Base-by-base conservation (phyloP, 257 asterid species). In the Marsdenia floribunda region DNA sequence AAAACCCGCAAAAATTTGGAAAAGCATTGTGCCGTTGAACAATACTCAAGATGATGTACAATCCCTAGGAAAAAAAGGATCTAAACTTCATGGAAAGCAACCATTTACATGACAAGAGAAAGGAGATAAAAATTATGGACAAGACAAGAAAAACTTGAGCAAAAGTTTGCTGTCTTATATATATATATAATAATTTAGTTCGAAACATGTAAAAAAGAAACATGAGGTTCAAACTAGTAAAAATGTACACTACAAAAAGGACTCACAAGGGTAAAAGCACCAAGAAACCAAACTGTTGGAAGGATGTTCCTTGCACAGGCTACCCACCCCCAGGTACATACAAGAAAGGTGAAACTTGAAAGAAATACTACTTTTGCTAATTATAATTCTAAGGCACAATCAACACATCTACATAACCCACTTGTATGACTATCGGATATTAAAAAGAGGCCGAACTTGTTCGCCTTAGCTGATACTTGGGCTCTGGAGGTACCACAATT, bases 381-480 rank as follows among this genome's bases (percentile, higher is more conserved):
- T 64, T 64, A 29, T 65, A 38, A 65, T 37, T 65, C 70, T 65
- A 64, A 65, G 2, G 50, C 70, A 65, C n/a, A 18, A 44, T 40
- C 58, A 57, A 55, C 60, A 74, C 75, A 79, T 72, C 84, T 47
- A 59, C 75, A 67, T 63, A 53, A 67, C 74, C 70, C 72, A n/a
- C 73, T 71, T 16, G 24, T 68, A 63, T 44, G 50, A 37, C 61
- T 47, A n/a, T 22, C 49, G 11, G 40, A 72, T 68, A 75, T 85
- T 80, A 85, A 73, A 85, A 33, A 26, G 85, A 80, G 59, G 75
- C 78, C 21, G 88, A 85, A 64, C 89, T 85, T 76, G 87, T 83
- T 77, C 87, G 70, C 42, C 87, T 80, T 46, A 85, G 81, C 77
- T 85, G 89, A 75, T 85, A 81, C 80, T 75, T 85, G 18, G 84